A percentile compares a stretch with the other conserved stretches of the same genome.
These are phyloP conservation scores for Parastagonospora avenae DNA, from an alignment of 2,329 filamentous ascomycete genomes.

Conservation along the genomic window DNA sequence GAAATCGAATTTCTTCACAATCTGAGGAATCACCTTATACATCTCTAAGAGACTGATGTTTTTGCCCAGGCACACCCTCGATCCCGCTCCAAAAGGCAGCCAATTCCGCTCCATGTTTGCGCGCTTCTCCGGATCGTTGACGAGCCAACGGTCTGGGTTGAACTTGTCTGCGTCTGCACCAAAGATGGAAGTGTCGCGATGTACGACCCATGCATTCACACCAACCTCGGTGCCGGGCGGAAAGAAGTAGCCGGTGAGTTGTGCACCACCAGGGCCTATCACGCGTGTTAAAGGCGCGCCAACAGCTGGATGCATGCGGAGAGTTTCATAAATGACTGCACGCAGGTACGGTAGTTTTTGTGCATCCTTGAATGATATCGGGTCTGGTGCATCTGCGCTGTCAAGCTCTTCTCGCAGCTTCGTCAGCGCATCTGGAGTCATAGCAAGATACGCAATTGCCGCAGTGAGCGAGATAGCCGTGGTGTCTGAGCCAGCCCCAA, in stretches of 20 bases:
- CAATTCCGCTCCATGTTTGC: conserved; percentile 12
- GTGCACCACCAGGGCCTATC: conserved; percentile 36
- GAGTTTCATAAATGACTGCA: conserved; percentile 51
- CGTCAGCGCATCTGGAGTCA: conserved; percentile 31
- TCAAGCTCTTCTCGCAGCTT: conserved; percentile 27
- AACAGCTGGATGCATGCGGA: conserved; percentile 52
- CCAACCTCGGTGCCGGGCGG: conserved; percentile 52
- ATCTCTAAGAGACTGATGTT: conserved; percentile 31
- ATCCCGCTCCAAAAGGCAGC: conserved; percentile 25
- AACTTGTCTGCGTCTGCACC: conserved; percentile 46
- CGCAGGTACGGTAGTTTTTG: conserved; percentile 52
- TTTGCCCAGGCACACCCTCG: conserved; percentile 28
- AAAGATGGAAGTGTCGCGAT: conserved; percentile 49
- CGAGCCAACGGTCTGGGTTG: conserved; percentile 52
- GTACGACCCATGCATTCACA: conserved; percentile 53
- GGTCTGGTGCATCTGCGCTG: conserved; percentile 5
- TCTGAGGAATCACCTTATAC: conserved; percentile 25
- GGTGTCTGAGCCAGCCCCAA: conserved; percentile 52
- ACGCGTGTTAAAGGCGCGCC: conserved; percentile 48
- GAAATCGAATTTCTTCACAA: conserved; percentile 23
- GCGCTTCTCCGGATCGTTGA: conserved; percentile 5
- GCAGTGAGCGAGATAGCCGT: conserved; percentile 56
- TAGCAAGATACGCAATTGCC: conserved; percentile 54
- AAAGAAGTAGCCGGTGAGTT: conserved; percentile 46
- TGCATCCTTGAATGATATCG: conserved; percentile 22